Evolutionary conservation across 2,329 filamentous ascomycete species (phyloP), one percentile per base, ranked within the genome.

Genomic region (Ceratocystis destructans): DNA sequence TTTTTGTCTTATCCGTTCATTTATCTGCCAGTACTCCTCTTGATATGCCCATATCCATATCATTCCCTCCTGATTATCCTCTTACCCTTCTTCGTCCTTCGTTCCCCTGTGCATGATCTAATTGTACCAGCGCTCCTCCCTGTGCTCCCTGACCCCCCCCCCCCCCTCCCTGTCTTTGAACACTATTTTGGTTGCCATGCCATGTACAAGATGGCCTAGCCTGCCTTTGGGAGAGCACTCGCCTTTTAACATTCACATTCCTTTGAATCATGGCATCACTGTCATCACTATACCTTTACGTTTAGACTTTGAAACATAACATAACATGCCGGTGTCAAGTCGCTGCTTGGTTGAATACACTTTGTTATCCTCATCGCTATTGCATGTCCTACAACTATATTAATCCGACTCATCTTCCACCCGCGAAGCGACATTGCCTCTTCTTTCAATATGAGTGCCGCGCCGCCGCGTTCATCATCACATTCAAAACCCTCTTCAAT

Each of bases 401-500:
- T 17, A 59, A 33, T 17, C n/a, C 28, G 8, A 8, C 25, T 28
- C 15, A n/a, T 33, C 55, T 33, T 59, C 55, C 5, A 20, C 22
- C 12, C 55, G 37, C 37, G 37, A 41, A 12, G 37, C 12, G 37
- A 37, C n/a, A 20, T 17, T 1, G 28, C 7, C 15, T 2, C 25
- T 31, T 2, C 44, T 37, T 20, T 50, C 44, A 48, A 25, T 5
- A 63, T 63, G 44, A n/a, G 44, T 31, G n/a, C 46, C n/a, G 15
- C 61, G 61, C 44, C 61, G 61, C 61, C 44, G 46, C 61, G 33
- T 25, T 28, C n/a, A 46, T 45, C n/a, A 31, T 53, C 22, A 28
- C 20, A 62, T 33, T 20, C 64, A 65, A 61, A 48, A 20, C 37
- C 53, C n/a, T 17, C 33, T 25, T 53, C 48, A 33, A 61, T 61